A percentile compares a stretch with the other conserved stretches of the same genome.
Conservation (phyloP, 2,329 filamentous ascomycete species). For the Cladorrhinum sp. region DNA sequence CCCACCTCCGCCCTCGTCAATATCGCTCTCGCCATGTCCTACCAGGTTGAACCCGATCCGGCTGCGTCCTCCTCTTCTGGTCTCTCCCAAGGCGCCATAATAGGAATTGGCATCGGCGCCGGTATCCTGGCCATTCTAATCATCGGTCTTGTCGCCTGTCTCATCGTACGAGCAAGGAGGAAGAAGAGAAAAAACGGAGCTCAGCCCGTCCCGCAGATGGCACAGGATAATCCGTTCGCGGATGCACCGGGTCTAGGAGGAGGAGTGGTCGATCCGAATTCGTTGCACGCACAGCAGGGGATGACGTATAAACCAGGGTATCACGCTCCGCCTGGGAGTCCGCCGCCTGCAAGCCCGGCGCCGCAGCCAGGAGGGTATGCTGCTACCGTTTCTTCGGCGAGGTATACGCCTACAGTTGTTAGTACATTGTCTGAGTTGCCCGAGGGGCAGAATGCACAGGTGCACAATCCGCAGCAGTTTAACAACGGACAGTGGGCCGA, state of each 20-base stretch:
- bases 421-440: neutral
- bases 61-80: neutral
- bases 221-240: neutral
- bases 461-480: neutral
- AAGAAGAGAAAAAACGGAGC: neutral
- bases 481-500: neutral
- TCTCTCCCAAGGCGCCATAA: constrained; percentile 18
- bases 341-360: constrained; percentile 3
- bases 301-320: constrained; percentile 15
- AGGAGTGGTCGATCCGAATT: neutral
- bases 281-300: neutral
- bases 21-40: constrained; percentile 26
- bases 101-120: constrained; percentile 19
- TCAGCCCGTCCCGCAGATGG: neutral
- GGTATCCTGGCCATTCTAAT: constrained; percentile 9
- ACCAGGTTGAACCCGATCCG: constrained; percentile 3
- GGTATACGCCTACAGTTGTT: neutral
- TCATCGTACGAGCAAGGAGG: constrained; percentile 10
- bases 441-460: neutral
- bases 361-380: neutral
- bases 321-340: constrained; percentile 9
- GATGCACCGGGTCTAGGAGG: neutral
- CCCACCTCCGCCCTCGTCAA: constrained; percentile 31
- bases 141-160: neutral
- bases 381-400: neutral